Percentiles rank a stretch among this genome's conserved stretches.
These are phyloP conservation scores for Penicillium sp. DNA, from an alignment of 2,329 filamentous ascomycete genomes.

Conservation along the genomic window DNA sequence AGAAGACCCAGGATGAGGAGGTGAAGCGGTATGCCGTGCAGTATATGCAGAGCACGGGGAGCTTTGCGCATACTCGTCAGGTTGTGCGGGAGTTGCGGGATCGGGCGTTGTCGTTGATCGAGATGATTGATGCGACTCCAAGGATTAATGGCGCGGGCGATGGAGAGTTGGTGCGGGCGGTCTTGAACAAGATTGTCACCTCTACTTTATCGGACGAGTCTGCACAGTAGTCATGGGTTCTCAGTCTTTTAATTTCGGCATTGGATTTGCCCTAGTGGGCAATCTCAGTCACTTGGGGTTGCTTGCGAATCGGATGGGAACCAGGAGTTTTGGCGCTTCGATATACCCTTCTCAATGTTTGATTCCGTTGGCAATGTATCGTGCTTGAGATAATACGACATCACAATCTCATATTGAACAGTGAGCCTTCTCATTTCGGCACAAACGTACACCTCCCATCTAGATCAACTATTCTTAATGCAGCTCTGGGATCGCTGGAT, in stretches of 20 bases:
- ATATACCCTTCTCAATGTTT: conserved; percentile 20
- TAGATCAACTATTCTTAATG: not conserved
- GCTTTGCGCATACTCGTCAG: conserved; percentile 79
- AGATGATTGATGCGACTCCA: conserved; percentile 60
- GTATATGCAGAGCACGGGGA: conserved; percentile 89
- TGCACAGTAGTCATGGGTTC: not conserved
- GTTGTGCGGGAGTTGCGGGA: conserved; percentile 66
- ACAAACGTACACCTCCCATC: not conserved
- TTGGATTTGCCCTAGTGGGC: not conserved
- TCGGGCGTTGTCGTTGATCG: conserved; percentile 63
- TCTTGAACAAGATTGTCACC: conserved; percentile 67
- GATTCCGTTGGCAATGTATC: conserved; percentile 4
- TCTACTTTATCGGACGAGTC: conserved; percentile 33
- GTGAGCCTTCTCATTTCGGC: not conserved
- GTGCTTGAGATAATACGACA: conserved; percentile 7
- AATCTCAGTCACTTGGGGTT: not conserved
- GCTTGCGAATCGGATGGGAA: not conserved
- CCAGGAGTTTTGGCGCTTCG: not conserved
- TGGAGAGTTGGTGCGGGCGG: conserved; percentile 61
- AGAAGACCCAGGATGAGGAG: conserved; percentile 81
- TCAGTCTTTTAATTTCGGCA: not conserved
- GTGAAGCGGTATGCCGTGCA: conserved; percentile 88
- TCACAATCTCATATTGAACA: conserved; percentile 3
- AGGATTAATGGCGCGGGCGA: conserved; percentile 52
- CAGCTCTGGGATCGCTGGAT: not conserved